Conservation (phyloP, 2,329 filamentous ascomycete species). For the Sphaceloma murrayae region DNA sequence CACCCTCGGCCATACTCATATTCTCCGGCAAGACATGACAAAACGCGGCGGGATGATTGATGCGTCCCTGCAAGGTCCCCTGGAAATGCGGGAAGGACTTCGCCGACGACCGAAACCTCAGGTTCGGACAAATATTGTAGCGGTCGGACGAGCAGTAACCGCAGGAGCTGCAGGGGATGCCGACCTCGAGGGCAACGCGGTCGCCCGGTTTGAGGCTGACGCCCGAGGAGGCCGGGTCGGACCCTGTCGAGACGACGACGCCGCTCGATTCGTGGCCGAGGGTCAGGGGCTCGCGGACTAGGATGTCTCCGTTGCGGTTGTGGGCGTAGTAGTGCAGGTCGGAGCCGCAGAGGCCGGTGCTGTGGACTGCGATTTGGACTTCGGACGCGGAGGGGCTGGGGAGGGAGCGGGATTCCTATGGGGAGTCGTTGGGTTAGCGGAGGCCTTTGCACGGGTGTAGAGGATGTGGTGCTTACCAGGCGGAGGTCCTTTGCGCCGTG, state of each 20-base stretch:
- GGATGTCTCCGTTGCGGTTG: conserved; percentile 77
- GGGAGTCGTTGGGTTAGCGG: background rate
- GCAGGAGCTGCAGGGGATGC: conserved; percentile 65
- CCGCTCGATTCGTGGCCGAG: conserved; percentile 72
- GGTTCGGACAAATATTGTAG: conserved; percentile 53
- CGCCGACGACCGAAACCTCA: conserved; percentile 51
- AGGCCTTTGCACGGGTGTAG: too few relatives aligned
- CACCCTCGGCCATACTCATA: conserved; percentile 47
- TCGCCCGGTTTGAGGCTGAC: conserved; percentile 58
- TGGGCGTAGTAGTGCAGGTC: conserved; percentile 80
- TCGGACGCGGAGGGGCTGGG: conserved; percentile 42
- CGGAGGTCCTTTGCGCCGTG: conserved; percentile 53
- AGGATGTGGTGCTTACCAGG: conserved; percentile 37
- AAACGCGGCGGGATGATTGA: conserved; percentile 53
- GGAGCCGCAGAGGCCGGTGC: conserved; percentile 61
- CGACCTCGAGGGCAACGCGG: conserved; percentile 86
- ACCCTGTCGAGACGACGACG: conserved; percentile 64
- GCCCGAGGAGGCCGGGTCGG: conserved; percentile 46
- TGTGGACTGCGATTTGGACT: conserved; percentile 54
- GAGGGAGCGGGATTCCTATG: conserved; percentile 45
- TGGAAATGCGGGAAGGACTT: conserved; percentile 54
- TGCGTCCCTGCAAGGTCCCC: conserved; percentile 53
- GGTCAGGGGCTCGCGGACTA: conserved; percentile 72
- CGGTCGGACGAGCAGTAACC: conserved; percentile 45
- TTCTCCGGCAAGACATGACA: conserved; percentile 48